phyloP scores from a whole-genome alignment of 352 stramenopile genomes.

The Phytophthora meadii region DNA sequence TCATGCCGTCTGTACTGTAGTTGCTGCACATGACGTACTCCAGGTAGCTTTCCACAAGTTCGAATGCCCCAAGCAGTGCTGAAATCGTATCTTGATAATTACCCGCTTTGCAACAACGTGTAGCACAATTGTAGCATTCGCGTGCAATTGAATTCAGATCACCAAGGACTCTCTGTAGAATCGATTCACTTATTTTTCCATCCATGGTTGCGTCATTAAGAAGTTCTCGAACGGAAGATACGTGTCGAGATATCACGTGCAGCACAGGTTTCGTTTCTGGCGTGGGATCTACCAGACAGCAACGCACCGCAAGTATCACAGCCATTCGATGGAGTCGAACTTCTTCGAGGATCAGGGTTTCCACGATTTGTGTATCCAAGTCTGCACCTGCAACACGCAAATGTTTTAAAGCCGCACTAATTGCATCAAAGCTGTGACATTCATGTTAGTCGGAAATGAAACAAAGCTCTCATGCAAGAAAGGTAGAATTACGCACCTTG shows the following conservation, averaged over 20 bases:
- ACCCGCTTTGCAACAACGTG: conserved; percentile 55
- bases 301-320: conserved; percentile 38
- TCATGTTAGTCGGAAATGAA: conserved; percentile 26
- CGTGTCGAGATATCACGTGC: conserved; percentile 32
- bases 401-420: conserved; percentile 31
- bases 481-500: conserved; percentile 36
- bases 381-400: conserved; percentile 20
- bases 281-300: conserved; percentile 7
- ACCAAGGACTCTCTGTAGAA: conserved; percentile 48
- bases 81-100: conserved; percentile 49
- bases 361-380: conserved; percentile 23
- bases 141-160: conserved; percentile 71
- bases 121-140: conserved; percentile 67
- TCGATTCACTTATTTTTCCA: conserved; percentile 23
- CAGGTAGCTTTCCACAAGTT: conserved; percentile 60
- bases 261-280: conserved; percentile 6
- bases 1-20: conserved; percentile 34
- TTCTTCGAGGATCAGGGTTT: conserved; percentile 50
- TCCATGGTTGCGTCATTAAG: conserved; percentile 51
- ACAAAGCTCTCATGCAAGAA: background rate
- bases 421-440: conserved; percentile 37
- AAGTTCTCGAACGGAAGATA: conserved; percentile 38
- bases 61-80: conserved; percentile 54
- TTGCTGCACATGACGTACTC: conserved; percentile 71
- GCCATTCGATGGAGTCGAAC: conserved; percentile 54